Base-by-base conservation (phyloP, 495 filamentous ascomycete genomes). In the Hyaloscypha variabilis region DNA sequence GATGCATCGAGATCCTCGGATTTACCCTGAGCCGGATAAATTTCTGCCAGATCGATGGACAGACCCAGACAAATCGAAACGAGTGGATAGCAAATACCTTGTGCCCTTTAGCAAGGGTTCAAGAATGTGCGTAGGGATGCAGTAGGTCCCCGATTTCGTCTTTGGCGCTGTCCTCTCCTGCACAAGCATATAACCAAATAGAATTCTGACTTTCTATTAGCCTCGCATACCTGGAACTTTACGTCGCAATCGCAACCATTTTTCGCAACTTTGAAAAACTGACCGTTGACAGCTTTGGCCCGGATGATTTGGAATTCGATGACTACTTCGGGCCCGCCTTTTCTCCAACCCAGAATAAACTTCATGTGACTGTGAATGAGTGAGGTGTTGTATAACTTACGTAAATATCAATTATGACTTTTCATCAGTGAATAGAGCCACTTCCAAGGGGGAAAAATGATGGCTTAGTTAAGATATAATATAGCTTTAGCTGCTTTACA, bases 41-140 rank as follows among this genome's bases (percentile, higher is more conserved):
- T 8, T 73, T 56, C 11, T 54, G 30, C 51, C 51, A 10, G 6
- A 24, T 13, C 51, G 54, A 17, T 29, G 62, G 51, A 10, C 28
- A 4, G 24, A 42, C 3, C 29, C 51, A 13, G 52, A 10, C 11
- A 46, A 1, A 19, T 14, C 39, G 39, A 46, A 46, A 17, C 0
- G 6, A 17, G 4, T 46, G 10, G 73, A 78, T 2, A 66, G n/a
- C n/a, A n/a, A 60, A 11, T 71, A 69, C 36, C 65, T 78, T 14
- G 72, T 78, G n/a, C 67, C 74, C 1, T 79, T 79, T 60, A 69
- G 73, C 21, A 76, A 72, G 56, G 77, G 73, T 1, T 69, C 73
- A 21, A 68, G 73, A 52, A 67, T 72, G 56, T 79, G 77, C 64
- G 55, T 77, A 58, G 77, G 77, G 8, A 77, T 79, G 72, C 68